Conservation (phyloP, 2,329 filamentous ascomycete genomes). For the Biscogniauxia mediterranea region DNA sequence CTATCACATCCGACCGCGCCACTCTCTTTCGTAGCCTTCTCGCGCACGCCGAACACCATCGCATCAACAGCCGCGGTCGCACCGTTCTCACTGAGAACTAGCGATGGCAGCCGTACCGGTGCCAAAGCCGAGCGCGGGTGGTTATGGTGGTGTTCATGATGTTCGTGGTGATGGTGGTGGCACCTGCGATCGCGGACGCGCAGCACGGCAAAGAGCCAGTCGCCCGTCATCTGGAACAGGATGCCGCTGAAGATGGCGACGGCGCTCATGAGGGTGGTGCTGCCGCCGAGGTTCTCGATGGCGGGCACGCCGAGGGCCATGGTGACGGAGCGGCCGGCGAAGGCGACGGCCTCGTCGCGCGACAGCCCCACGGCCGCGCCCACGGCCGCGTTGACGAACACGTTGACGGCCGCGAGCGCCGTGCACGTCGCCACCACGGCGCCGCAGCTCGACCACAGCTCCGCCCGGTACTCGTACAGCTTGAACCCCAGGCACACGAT, state of each 20-base stretch:
- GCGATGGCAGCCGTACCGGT: neutral
- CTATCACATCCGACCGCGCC: neutral
- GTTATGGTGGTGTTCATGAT: neutral
- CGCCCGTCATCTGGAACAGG: constrained; percentile 32
- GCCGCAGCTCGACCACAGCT: constrained; percentile 27
- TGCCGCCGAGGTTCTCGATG: constrained; percentile 28
- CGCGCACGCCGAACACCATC: neutral
- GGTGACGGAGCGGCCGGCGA: constrained; percentile 32
- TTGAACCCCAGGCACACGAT: constrained; percentile 34
- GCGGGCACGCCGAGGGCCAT: constrained; percentile 32
- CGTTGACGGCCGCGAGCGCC: constrained; percentile 21
- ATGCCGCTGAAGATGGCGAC: constrained; percentile 33
- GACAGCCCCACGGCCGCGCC: constrained; percentile 25
- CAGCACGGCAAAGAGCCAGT: constrained; percentile 28
- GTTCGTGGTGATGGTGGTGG: neutral
- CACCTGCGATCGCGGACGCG: constrained; percentile 26
- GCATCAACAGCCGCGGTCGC: neutral
- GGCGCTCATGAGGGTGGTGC: constrained; percentile 30
- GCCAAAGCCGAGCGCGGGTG: no score
- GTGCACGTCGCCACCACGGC: constrained; percentile 29
- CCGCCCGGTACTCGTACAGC: constrained; percentile 35
- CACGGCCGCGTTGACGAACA: constrained; percentile 31
- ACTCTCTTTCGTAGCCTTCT: neutral
- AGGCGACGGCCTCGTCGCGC: constrained; percentile 29
- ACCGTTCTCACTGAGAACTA: neutral